A percentile compares a stretch with the other conserved stretches of the same genome.
Conservation (phyloP, 73 alveolate genomes). For the Paramecium octaurelia region DNA sequence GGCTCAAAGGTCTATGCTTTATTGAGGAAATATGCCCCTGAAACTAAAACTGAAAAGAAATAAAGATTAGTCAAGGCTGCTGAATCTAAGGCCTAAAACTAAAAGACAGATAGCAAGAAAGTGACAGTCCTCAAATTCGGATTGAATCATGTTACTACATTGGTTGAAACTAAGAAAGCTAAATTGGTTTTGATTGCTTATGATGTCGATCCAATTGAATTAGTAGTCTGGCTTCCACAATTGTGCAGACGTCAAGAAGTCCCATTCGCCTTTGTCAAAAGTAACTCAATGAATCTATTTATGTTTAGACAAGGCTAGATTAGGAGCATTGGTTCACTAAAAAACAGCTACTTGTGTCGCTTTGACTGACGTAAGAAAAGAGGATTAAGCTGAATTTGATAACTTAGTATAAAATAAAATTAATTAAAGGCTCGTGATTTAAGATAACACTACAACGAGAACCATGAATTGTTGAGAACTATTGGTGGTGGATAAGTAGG, state of each 20-base stretch:
- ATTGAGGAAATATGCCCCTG: slow-evolving; percentile 90
- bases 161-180: slow-evolving; percentile 96
- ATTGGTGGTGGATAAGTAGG: slow-evolving; percentile 72
- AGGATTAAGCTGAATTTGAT: slow-evolving; percentile 87
- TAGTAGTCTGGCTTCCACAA: slow-evolving; percentile 95
- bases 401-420: neutral
- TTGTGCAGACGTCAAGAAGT: slow-evolving; percentile 96
- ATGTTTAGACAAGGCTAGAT: slow-evolving; percentile 84
- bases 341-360: slow-evolving; percentile 98
- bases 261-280: slow-evolving; percentile 92
- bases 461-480: slow-evolving; percentile 63
- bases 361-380: slow-evolving; percentile 94
- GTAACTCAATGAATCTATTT: slow-evolving; percentile 38
- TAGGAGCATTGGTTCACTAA: slow-evolving; percentile 97
- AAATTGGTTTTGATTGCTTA: slow-evolving; percentile 97
- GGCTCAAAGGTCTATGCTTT: slow-evolving; percentile 83
- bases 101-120: slow-evolving; percentile 91
- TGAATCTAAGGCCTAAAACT: slow-evolving; percentile 79
- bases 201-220: slow-evolving; percentile 98
- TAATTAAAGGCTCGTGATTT: slow-evolving; percentile 32
- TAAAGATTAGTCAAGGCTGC: slow-evolving; percentile 92
- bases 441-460: slow-evolving; percentile 67
- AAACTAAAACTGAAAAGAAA: slow-evolving; percentile 93
- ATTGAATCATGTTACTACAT: slow-evolving; percentile 97
- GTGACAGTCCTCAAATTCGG: slow-evolving; percentile 91